Evolutionary conservation across 352 stramenopile genomes (phyloP), one percentile per base, ranked within the genome.

Genomic region (Phytophthora citricola): DNA sequence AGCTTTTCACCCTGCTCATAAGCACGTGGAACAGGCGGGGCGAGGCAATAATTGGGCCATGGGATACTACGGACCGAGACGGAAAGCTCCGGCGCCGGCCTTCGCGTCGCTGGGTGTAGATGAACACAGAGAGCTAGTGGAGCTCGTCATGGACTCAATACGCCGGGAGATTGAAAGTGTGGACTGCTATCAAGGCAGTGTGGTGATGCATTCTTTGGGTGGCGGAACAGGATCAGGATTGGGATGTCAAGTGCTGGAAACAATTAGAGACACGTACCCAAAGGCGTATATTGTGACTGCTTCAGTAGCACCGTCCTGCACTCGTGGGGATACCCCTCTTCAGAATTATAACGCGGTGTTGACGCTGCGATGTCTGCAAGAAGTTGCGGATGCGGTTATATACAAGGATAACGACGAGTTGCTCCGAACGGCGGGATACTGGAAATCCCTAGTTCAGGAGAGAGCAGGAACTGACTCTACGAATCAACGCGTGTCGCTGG

Each of bases 21-120:
- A 74, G 12, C 83, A 88, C 47, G 72, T 81, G 34, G 83, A 93
- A 48, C 84, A 93, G 36, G 71, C 78, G 24, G 89, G 89, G 14
- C 88, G 89, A 48, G 88, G 85, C 50, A 97, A 97, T 63, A 96
- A 96, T 72, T 97, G 89, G 89, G 88, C 88, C 8, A 97, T 95
- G 87, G 89, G 89, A 2, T 97, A 90, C 72, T 81, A 69, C 29
- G 67, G 62, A 24, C 67, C 67, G 38, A 69, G 63, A 34, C 17
- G 64, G 49, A 61, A 69, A 39, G 14, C 67, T 44, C 62, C 62
- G 44, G 15, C 40, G 6, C 46, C 62, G 10, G 43, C 15, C 4
- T 77, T 89, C 59, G 73, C 80, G 64, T 81, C 61, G 11, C 5
- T 69, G 22, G 57, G 39, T 5, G 55, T 74, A 12, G 67, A 74